phyloP scores from a whole-genome alignment of 768 basidiomycete species.

The Podaxis rugospora region DNA sequence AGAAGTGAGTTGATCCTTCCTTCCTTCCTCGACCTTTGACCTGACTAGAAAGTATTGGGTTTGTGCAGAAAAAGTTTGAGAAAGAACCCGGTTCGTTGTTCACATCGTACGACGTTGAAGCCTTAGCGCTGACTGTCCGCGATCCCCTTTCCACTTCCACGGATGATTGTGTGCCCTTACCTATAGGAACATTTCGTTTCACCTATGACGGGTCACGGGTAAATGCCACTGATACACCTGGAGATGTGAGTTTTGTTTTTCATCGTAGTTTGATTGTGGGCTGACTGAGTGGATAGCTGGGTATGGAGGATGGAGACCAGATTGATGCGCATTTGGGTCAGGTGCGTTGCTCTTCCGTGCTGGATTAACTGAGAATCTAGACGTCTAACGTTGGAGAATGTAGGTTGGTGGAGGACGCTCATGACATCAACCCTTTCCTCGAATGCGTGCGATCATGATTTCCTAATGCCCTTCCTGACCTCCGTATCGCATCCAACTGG shows the following conservation, averaged over 20 bases:
- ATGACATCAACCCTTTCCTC: neutral
- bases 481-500: neutral
- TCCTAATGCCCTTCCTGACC: neutral
- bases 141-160: neutral
- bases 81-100: constrained; percentile 46
- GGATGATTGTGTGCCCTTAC: neutral
- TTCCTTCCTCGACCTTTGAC: neutral
- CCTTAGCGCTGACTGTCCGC: neutral
- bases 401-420: neutral
- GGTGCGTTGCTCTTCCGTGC: constrained; percentile 27
- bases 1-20: constrained; percentile 38
- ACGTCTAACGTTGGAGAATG: neutral
- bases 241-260: constrained; percentile 32
- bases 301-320: constrained; percentile 59
- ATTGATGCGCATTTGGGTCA: constrained; percentile 59
- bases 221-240: constrained; percentile 46
- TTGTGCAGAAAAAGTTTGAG: constrained; percentile 48
- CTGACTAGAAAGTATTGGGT: constrained; percentile 1
- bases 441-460: too few species aligned
- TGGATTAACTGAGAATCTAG: neutral
- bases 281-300: constrained; percentile 29
- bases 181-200: constrained; percentile 60
- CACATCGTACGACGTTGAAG: neutral
- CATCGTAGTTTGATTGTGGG: neutral
- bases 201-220: constrained; percentile 51